Evolutionary conservation across 2,329 filamentous ascomycete species (phyloP), one percentile per base, ranked within the genome.

Genomic region (Chaetomium strumarium): DNA sequence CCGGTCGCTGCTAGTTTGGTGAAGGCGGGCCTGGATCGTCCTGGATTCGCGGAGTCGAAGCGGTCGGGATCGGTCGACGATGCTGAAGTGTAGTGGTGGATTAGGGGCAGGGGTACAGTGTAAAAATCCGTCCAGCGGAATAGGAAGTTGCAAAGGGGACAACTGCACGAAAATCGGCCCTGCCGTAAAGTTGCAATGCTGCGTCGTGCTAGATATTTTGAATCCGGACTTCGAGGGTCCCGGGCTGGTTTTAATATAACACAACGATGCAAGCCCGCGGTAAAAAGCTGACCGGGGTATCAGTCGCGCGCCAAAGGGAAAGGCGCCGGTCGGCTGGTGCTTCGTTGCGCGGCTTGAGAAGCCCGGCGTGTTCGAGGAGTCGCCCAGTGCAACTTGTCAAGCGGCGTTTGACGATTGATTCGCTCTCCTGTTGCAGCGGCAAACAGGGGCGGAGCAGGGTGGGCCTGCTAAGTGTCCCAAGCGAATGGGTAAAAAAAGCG

Each of bases 301-400:
- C 57, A 60, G 58, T 62, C 60, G 59, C 60, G 59, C 60, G 60
- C 58, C 56, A 61, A 61, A 60, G 29, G 33, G 41, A 46, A 46
- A 36, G 39, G 38, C 48, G 52, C 43, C 46, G 34, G 55, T 49
- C 47, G 50, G 55, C 49, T 52, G 48, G 48, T 49, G 49, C 38
- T 53, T 46, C 41, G 43, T 50, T 51, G 52, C 34, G 52, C 52
- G 48, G 43, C 47, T 53, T 51, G 52, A 39, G 14, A 12, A 31
- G 39, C n/a, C 30, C 41, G 53, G 55, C 42, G 55, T 60, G 62
- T 63, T 63, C 57, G 60, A 63, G 60, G 52, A 63, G 60, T 63
- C 62, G 62, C 62, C 60, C 57, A 47, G 55, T 63, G 57, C 55
- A 48, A 60, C 60, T 52, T 53, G 55, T 58, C 46, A 53, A 51